These are phyloP conservation scores for Globisporangium lucens DNA, from an alignment of 352 stramenopile species.

Conservation along the genomic window DNA sequence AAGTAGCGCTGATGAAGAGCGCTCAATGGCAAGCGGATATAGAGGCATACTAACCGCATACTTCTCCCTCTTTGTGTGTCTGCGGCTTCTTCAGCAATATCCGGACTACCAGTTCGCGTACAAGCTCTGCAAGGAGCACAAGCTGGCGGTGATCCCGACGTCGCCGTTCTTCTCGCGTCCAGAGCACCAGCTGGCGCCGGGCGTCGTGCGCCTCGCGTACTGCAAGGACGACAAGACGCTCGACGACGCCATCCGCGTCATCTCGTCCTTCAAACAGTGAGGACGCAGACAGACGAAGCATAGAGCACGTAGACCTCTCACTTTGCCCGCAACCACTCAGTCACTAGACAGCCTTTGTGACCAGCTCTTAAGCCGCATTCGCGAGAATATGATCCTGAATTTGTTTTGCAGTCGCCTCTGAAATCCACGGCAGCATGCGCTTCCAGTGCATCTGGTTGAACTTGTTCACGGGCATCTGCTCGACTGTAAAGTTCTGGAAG, in stretches of 20 bases:
- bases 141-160: constrained; percentile 93
- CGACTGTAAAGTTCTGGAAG: constrained; percentile 62
- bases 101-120: constrained; percentile 87
- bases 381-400: constrained; percentile 45
- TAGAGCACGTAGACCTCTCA: constrained; percentile 3
- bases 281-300: constrained; percentile 4
- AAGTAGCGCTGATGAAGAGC: not conserved
- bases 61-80: not conserved
- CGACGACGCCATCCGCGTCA: constrained; percentile 79
- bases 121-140: constrained; percentile 88
- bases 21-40: too few relatives aligned
- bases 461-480: constrained; percentile 67
- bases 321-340: not conserved
- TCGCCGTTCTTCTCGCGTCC: constrained; percentile 90
- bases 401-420: constrained; percentile 44
- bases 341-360: not conserved
- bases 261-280: constrained; percentile 40
- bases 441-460: constrained; percentile 86
- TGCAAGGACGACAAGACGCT: constrained; percentile 96
- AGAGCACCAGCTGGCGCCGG: constrained; percentile 76
- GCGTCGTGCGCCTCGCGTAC: constrained; percentile 91
- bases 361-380: constrained; percentile 14
- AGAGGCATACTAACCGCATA: not conserved
- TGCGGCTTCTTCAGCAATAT: constrained; percentile 45
- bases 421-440: constrained; percentile 82